Evolutionary conservation across 768 basidiomycete genomes (phyloP).

Genomic region (Boletus reticulatus): DNA sequence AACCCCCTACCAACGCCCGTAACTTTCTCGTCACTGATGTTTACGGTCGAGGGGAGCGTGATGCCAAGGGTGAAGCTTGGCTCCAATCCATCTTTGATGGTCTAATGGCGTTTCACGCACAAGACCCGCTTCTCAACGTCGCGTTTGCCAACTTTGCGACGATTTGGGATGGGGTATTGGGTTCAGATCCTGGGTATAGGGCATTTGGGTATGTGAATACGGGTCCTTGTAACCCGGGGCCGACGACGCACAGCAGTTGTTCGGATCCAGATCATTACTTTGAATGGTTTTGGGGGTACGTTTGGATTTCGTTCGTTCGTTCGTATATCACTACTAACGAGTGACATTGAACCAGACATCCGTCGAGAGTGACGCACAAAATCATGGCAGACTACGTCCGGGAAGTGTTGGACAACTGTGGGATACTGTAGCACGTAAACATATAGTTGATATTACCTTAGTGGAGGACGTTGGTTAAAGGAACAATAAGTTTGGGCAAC

Average conservation of each 20-base stretch:
- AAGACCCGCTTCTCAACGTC: conserved; percentile 33
- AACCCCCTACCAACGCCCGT: conserved; percentile 49
- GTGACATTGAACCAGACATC: conserved; percentile 36
- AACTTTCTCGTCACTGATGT: conserved; percentile 49
- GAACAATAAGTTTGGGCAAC: background rate
- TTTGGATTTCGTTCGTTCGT: background rate
- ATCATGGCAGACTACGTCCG: conserved; percentile 54
- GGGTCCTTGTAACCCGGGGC: conserved; percentile 20
- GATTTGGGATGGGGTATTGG: no score
- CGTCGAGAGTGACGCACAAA: conserved; percentile 45
- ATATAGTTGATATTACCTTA: no score
- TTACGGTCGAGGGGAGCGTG: conserved; percentile 44
- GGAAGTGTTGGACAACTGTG: conserved; percentile 38
- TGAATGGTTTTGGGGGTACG: conserved; percentile 52
- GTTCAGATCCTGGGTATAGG: conserved; percentile 20
- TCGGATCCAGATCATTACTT: conserved; percentile 47
- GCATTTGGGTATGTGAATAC: no score
- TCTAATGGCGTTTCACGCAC: conserved; percentile 35
- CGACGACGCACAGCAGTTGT: conserved; percentile 34
- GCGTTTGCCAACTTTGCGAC: conserved; percentile 16
- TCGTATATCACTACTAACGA: background rate
- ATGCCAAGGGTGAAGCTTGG: conserved; percentile 35
- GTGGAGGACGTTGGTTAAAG: no score
- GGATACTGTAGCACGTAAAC: conserved; percentile 3
- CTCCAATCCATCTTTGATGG: conserved; percentile 15